Conservation (phyloP, 306 rosid genomes). For the Quercus agrifolia region DNA sequence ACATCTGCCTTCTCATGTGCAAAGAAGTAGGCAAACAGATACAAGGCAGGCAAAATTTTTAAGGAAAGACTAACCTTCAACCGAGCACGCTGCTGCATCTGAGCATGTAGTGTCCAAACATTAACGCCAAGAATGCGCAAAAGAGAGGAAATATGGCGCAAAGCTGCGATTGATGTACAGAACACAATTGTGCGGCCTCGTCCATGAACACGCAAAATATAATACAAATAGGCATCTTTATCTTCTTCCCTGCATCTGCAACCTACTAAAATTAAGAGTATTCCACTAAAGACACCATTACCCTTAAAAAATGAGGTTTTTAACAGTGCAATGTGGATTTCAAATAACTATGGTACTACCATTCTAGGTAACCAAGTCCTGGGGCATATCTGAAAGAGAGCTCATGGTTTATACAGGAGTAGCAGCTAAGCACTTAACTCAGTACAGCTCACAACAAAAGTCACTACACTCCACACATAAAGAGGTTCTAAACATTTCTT, state of each 20-base stretch:
- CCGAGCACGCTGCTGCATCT: conserved; percentile 91
- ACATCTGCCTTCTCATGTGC: not conserved
- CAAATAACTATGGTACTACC: not conserved
- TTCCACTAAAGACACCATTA: not conserved
- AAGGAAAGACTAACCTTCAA: conserved; percentile 57
- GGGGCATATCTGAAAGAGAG: not conserved
- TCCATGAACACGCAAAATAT: conserved; percentile 80
- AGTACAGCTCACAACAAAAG: not conserved
- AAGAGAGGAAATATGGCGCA: conserved; percentile 80
- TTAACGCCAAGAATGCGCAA: conserved; percentile 68
- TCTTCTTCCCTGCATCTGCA: conserved; percentile 95
- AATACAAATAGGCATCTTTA: conserved; percentile 89
- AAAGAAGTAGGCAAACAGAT: conserved; percentile 9
- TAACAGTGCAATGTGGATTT: not conserved
- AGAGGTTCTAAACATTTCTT: not conserved
- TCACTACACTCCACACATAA: not conserved
- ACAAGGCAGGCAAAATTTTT: not conserved
- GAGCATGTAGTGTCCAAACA: conserved; percentile 85
- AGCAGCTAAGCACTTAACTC: not conserved
- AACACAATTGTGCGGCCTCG: conserved; percentile 90
- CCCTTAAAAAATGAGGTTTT: not conserved
- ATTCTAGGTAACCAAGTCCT: not conserved
- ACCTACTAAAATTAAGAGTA: conserved; percentile 22
- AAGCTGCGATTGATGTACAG: conserved; percentile 88
- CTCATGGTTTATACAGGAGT: not conserved